Evolutionary conservation across 148 eudicot species (phyloP).

Genomic region (Simmondsia chinensis): DNA sequence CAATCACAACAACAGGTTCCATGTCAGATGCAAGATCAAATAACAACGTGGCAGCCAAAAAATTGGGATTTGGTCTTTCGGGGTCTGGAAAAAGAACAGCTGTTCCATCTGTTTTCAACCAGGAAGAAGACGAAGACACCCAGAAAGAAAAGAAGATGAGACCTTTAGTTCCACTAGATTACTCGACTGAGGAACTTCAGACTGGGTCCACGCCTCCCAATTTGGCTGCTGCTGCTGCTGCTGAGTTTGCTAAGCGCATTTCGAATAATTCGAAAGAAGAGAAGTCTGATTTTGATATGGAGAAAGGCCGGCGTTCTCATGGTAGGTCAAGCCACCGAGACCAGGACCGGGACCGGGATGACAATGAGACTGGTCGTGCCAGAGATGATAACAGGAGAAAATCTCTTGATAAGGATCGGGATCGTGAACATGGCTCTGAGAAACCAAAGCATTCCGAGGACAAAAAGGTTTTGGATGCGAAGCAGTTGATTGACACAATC

Average conservation of each 20-base stretch:
- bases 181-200: slow-evolving; percentile 86
- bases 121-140: slow-evolving; percentile 89
- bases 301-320: slow-evolving; percentile 62
- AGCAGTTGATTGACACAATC: slow-evolving; percentile 88
- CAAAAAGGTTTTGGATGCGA: slow-evolving; percentile 78
- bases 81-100: slow-evolving; percentile 87
- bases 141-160: slow-evolving; percentile 95
- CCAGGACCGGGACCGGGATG: slow-evolving; percentile 42
- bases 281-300: slow-evolving; percentile 53
- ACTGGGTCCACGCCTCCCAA: slow-evolving; percentile 40
- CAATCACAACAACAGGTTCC: slow-evolving; percentile 20
- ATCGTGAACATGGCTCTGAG: slow-evolving; percentile 18
- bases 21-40: slow-evolving; percentile 32
- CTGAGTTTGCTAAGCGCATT: slow-evolving; percentile 63
- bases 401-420: slow-evolving; percentile 20
- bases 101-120: slow-evolving; percentile 76
- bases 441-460: slow-evolving; percentile 26
- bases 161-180: slow-evolving; percentile 93
- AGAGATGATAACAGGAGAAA: slow-evolving; percentile 38
- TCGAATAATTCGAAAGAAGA: slow-evolving; percentile 48
- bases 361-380: slow-evolving; percentile 27
- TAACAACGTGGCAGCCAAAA: slow-evolving; percentile 44
- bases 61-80: slow-evolving; percentile 80
- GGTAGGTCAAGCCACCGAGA: slow-evolving; percentile 67
- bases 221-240: slow-evolving; percentile 46